Base-by-base conservation (phyloP, 179 eudicot genomes). In the Dionaea muscipula region DNA sequence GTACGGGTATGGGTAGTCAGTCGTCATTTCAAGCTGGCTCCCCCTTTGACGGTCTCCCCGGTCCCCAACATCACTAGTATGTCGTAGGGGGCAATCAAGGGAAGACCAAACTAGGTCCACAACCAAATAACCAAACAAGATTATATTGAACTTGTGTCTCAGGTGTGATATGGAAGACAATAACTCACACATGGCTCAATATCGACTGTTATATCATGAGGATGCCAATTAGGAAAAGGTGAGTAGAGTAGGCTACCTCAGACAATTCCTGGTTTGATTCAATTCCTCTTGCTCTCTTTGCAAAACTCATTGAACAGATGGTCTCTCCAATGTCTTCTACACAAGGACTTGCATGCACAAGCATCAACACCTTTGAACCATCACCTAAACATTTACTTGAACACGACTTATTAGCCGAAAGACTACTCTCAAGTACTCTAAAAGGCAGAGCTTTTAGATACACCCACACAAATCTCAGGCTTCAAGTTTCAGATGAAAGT, bases 251-350 rank as follows among this genome's bases (percentile, higher is more conserved):
- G 37, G 16, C 27, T 66, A 77, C 82, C 82, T 80, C 77, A 4
- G 80, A 65, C 43, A 78, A 51, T 54, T 74, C 82, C 53, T 70
- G 79, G 60, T 51, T 71, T 38, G 76, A 65, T 52, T 83, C 91
- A 26, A 78, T 67, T 13, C 77, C 91, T 64, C 86, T 78, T 50
- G 84, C 84, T 58, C 91, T 68, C 68, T 71, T 79, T 24, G 86
- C 81, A 40, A 83, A 83, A 60, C 72, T 63, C 67, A 80, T 50
- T n/a, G 91, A 83, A 46, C 91, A 83, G 15, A 75, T 60, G 25
- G 84, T 83, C 66, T 83, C 91, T 3, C 73, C 72, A 52, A 72
- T 71, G 72, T 83, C 86, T 39, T 83, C 86, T 70, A 72, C 80
- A 59, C 36, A 55, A 51, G 82, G 81, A 68, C 84, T 83, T 53